A percentile compares a stretch with the other conserved stretches of the same genome.
phyloP scores from a whole-genome alignment of 495 filamentous ascomycete species.

The Aspergillus taichungensis region DNA sequence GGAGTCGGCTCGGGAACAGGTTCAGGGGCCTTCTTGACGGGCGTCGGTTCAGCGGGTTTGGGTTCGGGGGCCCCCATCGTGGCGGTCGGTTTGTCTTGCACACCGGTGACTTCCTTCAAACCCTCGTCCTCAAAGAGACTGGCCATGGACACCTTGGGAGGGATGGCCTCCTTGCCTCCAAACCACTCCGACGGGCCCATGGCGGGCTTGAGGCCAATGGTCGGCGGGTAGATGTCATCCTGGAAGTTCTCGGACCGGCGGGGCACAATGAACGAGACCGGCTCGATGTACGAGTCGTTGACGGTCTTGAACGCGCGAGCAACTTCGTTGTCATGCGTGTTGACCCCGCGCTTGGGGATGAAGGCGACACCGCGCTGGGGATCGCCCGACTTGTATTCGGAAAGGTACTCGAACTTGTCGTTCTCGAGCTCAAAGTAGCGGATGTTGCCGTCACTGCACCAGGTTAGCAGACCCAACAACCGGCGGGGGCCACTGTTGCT shows the following conservation, averaged over 20 bases:
- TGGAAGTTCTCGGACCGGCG: slow-evolving; percentile 95
- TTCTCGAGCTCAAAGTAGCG: slow-evolving; percentile 96
- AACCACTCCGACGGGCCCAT: slow-evolving; percentile 79
- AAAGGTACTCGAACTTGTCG: slow-evolving; percentile 93
- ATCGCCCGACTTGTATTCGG: slow-evolving; percentile 90
- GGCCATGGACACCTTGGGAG: slow-evolving; percentile 86
- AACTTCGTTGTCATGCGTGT: slow-evolving; percentile 94
- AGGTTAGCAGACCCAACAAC: slow-evolving; percentile 9
- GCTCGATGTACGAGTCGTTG: slow-evolving; percentile 88
- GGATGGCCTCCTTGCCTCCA: slow-evolving; percentile 69
- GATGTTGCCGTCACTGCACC: slow-evolving; percentile 84
- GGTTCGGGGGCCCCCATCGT: slow-evolving; percentile 32
- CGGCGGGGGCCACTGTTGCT: slow-evolving; percentile 20
- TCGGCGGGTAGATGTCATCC: slow-evolving; percentile 89
- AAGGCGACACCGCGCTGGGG: slow-evolving; percentile 94
- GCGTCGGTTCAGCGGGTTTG: slow-evolving; percentile 41
- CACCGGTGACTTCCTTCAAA: slow-evolving; percentile 58
- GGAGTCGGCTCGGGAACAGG: slow-evolving; percentile 30
- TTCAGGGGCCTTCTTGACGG: slow-evolving; percentile 29
- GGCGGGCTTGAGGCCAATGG: slow-evolving; percentile 65
- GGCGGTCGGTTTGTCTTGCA: slow-evolving; percentile 55
- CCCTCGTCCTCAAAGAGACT: slow-evolving; percentile 79
- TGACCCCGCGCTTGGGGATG: slow-evolving; percentile 87
- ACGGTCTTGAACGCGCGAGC: slow-evolving; percentile 95
- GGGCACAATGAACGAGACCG: slow-evolving; percentile 94